Conservation (phyloP, 2,329 filamentous ascomycete genomes). For the Acrocalymma vagum region DNA sequence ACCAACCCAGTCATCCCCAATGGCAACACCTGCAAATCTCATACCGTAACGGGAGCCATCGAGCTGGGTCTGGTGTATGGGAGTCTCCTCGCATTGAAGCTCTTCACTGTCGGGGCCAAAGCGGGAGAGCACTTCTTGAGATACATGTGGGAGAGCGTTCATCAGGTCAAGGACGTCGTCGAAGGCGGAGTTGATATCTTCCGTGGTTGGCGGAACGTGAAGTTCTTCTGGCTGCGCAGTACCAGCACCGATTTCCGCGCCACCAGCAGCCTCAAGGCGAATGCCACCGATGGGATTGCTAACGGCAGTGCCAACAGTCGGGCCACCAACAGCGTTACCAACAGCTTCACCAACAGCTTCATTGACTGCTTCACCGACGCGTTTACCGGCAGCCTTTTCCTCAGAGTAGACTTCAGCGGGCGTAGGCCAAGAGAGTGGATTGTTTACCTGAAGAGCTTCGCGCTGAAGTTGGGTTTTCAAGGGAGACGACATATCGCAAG, state of each 20-base stretch:
- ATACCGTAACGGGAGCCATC: slow-evolving; percentile 28
- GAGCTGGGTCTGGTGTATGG: slow-evolving; percentile 23
- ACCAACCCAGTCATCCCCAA: no score
- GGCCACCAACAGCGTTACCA: no score
- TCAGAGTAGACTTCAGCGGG: slow-evolving; percentile 27
- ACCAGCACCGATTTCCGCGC: neutral
- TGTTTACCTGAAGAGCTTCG: slow-evolving; percentile 4
- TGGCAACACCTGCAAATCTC: slow-evolving; percentile 3
- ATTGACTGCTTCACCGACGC: no score
- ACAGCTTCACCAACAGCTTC: no score
- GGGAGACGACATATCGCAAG: no score
- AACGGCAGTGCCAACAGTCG: neutral
- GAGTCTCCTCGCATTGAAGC: slow-evolving; percentile 18
- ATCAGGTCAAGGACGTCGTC: slow-evolving; percentile 18
- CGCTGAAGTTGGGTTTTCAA: neutral
- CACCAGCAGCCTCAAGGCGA: neutral
- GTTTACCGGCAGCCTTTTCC: no score
- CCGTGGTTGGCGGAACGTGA: slow-evolving; percentile 10
- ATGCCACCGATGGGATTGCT: no score
- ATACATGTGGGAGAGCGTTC: slow-evolving; percentile 14
- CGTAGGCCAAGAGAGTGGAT: slow-evolving; percentile 21
- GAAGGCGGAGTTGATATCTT: slow-evolving; percentile 20
- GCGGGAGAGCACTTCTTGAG: neutral
- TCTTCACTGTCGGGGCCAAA: slow-evolving; percentile 2
- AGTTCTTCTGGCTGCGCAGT: slow-evolving; percentile 2